phyloP scores from a whole-genome alignment of 2,329 filamentous ascomycete species.

The Colletotrichum chlorophyti region DNA sequence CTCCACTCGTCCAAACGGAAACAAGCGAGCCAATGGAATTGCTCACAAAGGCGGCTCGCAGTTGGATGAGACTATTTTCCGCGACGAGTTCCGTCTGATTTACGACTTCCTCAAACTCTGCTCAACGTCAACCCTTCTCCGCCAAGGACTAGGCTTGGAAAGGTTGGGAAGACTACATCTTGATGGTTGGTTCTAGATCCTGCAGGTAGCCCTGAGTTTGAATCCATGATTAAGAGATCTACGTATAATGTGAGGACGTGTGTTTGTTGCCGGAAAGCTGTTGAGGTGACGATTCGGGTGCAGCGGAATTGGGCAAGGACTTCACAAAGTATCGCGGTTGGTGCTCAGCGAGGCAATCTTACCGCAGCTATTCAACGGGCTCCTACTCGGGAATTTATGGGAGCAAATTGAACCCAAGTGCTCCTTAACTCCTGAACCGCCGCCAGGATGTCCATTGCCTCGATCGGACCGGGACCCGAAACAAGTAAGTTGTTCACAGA shows the following conservation, averaged over 20 bases:
- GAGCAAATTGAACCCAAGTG: too few relatives aligned
- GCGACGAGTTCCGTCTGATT: constrained; percentile 29
- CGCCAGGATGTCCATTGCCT: too few relatives aligned
- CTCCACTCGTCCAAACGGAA: neutral
- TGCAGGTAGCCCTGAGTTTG: constrained; percentile 18
- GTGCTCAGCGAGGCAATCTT: too few relatives aligned
- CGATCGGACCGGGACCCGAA: neutral
- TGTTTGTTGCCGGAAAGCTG: neutral
- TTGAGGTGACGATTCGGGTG: too few relatives aligned
- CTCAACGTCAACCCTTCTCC: constrained; percentile 10
- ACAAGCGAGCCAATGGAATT: constrained; percentile 3
- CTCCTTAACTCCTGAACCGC: too few relatives aligned
- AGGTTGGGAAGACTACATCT: constrained; percentile 15
- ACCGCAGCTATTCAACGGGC: too few relatives aligned
- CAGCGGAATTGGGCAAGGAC: too few relatives aligned
- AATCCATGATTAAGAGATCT: too few relatives aligned
- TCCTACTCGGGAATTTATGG: too few relatives aligned
- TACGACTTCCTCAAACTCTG: constrained; percentile 24
- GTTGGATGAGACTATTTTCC: constrained; percentile 23
- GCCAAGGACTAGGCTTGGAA: constrained; percentile 5
- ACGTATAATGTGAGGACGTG: neutral
- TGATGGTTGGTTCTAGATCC: neutral
- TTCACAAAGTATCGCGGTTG: too few relatives aligned
- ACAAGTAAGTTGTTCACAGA: neutral
- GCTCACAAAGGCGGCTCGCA: neutral